phyloP scores from a whole-genome alignment of 805 yeast species.

The Ogataea zsoltii region DNA sequence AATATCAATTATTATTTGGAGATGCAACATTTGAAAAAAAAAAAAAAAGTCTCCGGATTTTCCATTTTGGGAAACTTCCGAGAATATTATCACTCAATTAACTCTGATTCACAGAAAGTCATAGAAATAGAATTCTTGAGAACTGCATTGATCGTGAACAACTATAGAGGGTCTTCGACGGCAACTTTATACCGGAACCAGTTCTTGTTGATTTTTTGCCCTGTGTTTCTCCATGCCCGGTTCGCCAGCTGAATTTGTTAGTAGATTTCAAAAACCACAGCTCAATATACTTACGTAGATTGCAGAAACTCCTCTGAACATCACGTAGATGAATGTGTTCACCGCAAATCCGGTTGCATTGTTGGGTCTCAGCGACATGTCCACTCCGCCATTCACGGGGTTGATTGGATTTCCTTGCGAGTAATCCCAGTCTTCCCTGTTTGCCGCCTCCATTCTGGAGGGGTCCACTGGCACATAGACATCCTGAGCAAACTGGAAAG shows the following conservation, averaged over 20 bases:
- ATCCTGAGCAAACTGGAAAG: constrained; percentile 7
- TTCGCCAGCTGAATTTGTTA: constrained; percentile 4
- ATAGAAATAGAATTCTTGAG: too few species aligned
- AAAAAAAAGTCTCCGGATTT: too few species aligned
- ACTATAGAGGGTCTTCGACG: constrained; percentile 10
- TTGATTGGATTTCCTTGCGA: constrained; percentile 13
- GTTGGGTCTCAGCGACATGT: constrained; percentile 11
- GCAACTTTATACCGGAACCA: constrained; percentile 11
- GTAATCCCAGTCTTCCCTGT: constrained; percentile 12
- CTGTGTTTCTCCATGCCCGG: constrained; percentile 10
- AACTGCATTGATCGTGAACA: too few species aligned
- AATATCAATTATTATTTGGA: too few species aligned
- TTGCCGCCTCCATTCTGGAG: constrained; percentile 10
- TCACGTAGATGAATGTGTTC: constrained; percentile 11
- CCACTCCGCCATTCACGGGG: constrained; percentile 2
- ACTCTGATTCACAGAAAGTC: too few species aligned
- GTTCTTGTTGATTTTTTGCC: constrained; percentile 10
- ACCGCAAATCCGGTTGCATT: constrained; percentile 10
- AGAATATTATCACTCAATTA: too few species aligned
- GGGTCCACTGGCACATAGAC: constrained; percentile 6
- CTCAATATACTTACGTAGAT: constrained; percentile 8
- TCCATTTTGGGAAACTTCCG: too few species aligned
- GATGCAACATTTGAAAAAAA: too few species aligned
- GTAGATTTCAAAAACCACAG: background rate
- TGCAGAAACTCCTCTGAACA: constrained; percentile 12